Percentiles rank a stretch among this genome's conserved stretches.
Evolutionary conservation across 257 asterid species (phyloP).

Genomic region (Linaria vulgaris): DNA sequence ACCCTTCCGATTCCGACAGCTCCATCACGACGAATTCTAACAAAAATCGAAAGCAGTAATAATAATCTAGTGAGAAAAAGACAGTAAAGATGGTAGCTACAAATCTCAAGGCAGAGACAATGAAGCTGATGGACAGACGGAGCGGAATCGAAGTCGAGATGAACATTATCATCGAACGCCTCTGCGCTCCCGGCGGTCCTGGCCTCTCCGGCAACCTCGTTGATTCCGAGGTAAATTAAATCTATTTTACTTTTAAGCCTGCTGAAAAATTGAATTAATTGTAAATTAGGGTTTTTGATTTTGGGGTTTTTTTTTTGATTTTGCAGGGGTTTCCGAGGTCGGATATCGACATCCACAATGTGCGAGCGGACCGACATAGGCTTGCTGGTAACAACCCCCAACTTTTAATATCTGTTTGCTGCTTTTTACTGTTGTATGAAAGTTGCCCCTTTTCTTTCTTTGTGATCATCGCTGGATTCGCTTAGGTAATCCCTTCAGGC

Average conservation of each 20-base stretch:
- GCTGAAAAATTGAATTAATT: neutral
- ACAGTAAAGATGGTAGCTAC: slow-evolving; percentile 65
- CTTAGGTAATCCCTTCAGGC: too few species aligned
- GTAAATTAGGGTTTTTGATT: neutral
- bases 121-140: slow-evolving; percentile 79
- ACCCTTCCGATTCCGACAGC: too few species aligned
- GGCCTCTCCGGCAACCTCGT: slow-evolving; percentile 80
- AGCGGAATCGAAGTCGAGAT: slow-evolving; percentile 67
- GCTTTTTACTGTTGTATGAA: slow-evolving; percentile 1
- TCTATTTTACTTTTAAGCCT: neutral
- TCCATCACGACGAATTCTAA: too few species aligned
- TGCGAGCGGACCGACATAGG: slow-evolving; percentile 69
- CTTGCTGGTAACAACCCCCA: slow-evolving; percentile 64
- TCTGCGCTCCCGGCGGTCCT: slow-evolving; percentile 81
- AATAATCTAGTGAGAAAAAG: neutral
- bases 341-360: slow-evolving; percentile 73
- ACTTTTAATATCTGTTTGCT: too few species aligned
- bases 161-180: slow-evolving; percentile 72
- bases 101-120: slow-evolving; percentile 78
- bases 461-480: neutral
- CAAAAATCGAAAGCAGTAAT: slow-evolving; percentile 14
- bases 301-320: neutral
- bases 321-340: slow-evolving; percentile 93
- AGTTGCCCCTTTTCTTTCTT: neutral
- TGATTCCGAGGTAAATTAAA: slow-evolving; percentile 59